Percentiles rank a stretch among this genome's conserved stretches.
These are phyloP conservation scores for Citeromyces matritensis DNA, from an alignment of 805 yeast genomes.

Conservation along the genomic window DNA sequence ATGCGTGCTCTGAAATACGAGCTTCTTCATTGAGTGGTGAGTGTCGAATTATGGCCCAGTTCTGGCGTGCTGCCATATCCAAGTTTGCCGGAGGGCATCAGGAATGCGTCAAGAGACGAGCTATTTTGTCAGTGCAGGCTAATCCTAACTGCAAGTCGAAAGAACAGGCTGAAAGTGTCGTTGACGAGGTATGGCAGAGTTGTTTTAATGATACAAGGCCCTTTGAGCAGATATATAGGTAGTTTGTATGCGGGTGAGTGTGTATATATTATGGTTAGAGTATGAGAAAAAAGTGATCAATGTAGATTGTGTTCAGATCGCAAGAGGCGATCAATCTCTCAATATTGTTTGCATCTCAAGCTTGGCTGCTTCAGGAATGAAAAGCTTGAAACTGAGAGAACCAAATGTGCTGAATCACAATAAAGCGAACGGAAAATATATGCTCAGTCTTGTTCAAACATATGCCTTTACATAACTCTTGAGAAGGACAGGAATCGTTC, in stretches of 20 bases:
- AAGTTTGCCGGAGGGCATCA: constrained; percentile 74
- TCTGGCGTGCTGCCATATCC: constrained; percentile 28
- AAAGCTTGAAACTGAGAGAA: too few species aligned
- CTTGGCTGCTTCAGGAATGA: too few species aligned
- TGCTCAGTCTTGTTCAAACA: too few species aligned
- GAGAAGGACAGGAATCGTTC: too few species aligned
- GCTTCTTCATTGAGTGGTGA: constrained; percentile 92
- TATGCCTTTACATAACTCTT: too few species aligned
- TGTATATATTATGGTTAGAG: too few species aligned
- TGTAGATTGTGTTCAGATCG: too few species aligned
- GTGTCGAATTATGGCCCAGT: constrained; percentile 81
- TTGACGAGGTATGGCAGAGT: constrained; percentile 80
- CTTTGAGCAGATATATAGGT: constrained; percentile 79
- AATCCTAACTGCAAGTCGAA: constrained; percentile 70
- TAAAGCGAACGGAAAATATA: too few species aligned
- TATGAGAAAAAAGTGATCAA: too few species aligned
- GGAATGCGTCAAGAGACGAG: constrained; percentile 80
- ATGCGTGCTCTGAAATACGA: constrained; percentile 93
- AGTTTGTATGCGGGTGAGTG: constrained; percentile 4
- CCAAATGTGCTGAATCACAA: too few species aligned
- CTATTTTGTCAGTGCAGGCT: constrained; percentile 67
- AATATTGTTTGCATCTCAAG: too few species aligned
- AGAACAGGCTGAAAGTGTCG: constrained; percentile 65
- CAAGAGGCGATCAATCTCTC: too few species aligned
- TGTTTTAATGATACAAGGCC: constrained; percentile 95